These are phyloP conservation scores for Colletotrichum chrysophilum DNA, from an alignment of 2,329 filamentous ascomycete genomes.

Conservation along the genomic window DNA sequence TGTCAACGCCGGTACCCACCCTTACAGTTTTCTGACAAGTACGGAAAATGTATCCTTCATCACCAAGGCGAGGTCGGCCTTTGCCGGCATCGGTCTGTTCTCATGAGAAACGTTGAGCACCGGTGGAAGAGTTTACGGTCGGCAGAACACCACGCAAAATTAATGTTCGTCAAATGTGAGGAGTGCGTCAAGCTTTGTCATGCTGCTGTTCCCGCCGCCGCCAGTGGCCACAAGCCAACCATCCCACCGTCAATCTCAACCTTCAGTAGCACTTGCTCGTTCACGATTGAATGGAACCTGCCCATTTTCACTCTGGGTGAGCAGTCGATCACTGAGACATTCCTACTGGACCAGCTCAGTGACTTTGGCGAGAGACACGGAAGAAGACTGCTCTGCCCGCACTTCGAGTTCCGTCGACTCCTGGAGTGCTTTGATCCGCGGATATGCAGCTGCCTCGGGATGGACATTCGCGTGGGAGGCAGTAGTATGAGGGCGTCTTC, in stretches of 20 bases:
- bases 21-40: no score
- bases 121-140: no score
- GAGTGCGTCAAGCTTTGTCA: neutral
- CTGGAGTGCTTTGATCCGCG: neutral
- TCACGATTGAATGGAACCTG: neutral
- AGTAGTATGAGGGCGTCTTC: neutral
- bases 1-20: no score
- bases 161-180: neutral
- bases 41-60: no score
- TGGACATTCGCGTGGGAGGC: neutral
- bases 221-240: no score
- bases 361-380: neutral
- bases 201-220: neutral
- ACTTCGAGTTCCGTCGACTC: neutral
- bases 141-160: no score
- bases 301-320: neutral
- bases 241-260: neutral
- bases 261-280: neutral
- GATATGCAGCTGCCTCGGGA: neutral
- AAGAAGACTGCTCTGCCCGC: neutral
- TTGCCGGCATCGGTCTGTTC: no score
- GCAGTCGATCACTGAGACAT: accelerated
- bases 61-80: no score
- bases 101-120: no score
- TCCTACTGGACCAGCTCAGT: neutral